These are phyloP conservation scores for Moricandia moricandioides DNA, from an alignment of 345 rosid species.

Conservation along the genomic window DNA sequence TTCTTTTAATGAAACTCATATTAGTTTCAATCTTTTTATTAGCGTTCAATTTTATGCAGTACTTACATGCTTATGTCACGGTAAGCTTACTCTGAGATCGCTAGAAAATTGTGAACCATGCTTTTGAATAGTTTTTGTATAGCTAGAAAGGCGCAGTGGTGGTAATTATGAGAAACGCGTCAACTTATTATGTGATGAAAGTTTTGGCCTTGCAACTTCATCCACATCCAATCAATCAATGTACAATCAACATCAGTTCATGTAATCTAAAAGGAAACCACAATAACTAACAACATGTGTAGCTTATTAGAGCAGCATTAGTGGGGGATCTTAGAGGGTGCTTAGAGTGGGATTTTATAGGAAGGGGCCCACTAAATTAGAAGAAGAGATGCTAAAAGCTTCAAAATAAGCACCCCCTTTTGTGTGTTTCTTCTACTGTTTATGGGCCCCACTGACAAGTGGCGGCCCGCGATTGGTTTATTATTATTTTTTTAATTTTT, in stretches of 20 bases:
- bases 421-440: no score
- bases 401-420: no score
- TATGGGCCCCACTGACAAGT: no score
- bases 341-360: no score
- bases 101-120: not conserved
- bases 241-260: not conserved
- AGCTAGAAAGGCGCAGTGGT: not conserved
- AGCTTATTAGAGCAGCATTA: no score
- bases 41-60: no score
- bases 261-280: not conserved
- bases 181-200: not conserved
- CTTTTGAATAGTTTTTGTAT: not conserved
- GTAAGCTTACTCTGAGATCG: not conserved
- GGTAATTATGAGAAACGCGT: not conserved
- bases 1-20: not conserved
- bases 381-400: no score
- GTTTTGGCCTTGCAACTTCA: not conserved
- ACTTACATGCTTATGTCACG: no score
- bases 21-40: not conserved
- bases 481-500: no score
- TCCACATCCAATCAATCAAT: not conserved
- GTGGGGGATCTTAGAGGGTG: no score
- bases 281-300: not conserved
- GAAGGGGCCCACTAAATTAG: no score
- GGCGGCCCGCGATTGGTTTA: no score